A percentile compares a stretch with the other conserved stretches of the same genome.
Conservation (phyloP, 768 basidiomycete genomes). For the Tubosaeta brunneosetosa region DNA sequence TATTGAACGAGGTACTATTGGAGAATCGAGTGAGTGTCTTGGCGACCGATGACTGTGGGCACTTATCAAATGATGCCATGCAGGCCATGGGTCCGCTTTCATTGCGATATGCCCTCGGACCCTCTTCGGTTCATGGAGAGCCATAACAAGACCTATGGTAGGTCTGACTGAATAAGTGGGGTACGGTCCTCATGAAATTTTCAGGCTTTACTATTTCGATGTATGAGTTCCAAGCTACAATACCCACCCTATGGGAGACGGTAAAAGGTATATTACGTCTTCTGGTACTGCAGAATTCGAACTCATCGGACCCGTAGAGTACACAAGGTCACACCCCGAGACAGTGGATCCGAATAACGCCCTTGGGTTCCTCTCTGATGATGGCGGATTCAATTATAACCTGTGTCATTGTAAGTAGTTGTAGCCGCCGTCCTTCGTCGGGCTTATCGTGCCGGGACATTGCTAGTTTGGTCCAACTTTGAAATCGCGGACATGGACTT, state of each 20-base stretch:
- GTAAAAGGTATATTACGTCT: conserved; percentile 45
- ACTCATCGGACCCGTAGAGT: conserved; percentile 20
- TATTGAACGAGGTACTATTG: conserved; percentile 24
- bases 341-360: conserved; percentile 50
- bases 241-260: conserved; percentile 57
- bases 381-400: conserved; percentile 60
- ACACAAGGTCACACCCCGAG: conserved; percentile 38
- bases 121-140: conserved; percentile 58
- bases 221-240: conserved; percentile 58
- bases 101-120: conserved; percentile 46
- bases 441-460: conserved; percentile 1
- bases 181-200: not conserved
- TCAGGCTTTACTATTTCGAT: conserved; percentile 60
- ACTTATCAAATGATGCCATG: not conserved
- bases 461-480: conserved; percentile 87
- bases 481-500: conserved; percentile 85
- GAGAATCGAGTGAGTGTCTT: conserved; percentile 24
- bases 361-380: conserved; percentile 59
- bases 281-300: conserved; percentile 38
- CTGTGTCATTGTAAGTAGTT: conserved; percentile 53
- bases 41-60: conserved; percentile 30
- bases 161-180: not conserved
- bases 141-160: conserved; percentile 51
- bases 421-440: not conserved
- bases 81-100: conserved; percentile 49